Evolutionary conservation across 2,329 filamentous ascomycete species (phyloP), one percentile per base, ranked within the genome.

Genomic region (Fusarium tjaetaba): DNA sequence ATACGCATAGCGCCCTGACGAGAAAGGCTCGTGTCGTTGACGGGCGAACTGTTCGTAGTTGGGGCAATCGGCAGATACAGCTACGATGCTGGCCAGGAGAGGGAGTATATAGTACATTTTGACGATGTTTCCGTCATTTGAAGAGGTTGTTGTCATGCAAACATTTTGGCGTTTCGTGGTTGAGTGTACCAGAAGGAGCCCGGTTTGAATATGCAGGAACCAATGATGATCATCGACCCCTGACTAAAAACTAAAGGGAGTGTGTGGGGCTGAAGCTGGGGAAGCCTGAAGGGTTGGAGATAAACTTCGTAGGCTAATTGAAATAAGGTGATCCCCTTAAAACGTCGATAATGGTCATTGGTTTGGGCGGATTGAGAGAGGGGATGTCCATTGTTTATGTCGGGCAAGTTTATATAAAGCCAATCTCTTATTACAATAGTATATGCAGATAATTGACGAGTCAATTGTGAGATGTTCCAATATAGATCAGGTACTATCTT

Each of bases 1-100:
- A 14, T 97, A 89, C 64, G 89, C 85, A 79, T 96, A 88, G 13
- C 89, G 90, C 18, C 96, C 95, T n/a, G 88, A 83, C 73, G 94
- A 97, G 77, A 91, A 90, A 3, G 96, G 96, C 41, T 87, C 84
- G 80, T 96, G 93, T 26, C 71, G 73, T 16, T 80, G 53, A 30
- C 76, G 77, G 26, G 82, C 81, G 56, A 82, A 84, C 56, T 78
- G 62, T 55, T 81, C 80, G 65, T 81, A 84, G 46, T 78, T 77
- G 32, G 82, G 82, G 60, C 82, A 84, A 28, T 78, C 68, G 30
- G 77, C 70, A 26, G 76, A 76, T 22, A 75, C 75, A 20, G 68
- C 72, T 24, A 73, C 71, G n/a, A 71, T 55, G 32, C 68, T 68
- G 18, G 59, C 66, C 24, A 73, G 18, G n/a, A 68, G 24, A 10